Conservation (phyloP, 805 yeast species). For the Nakazawaea siamensis region DNA sequence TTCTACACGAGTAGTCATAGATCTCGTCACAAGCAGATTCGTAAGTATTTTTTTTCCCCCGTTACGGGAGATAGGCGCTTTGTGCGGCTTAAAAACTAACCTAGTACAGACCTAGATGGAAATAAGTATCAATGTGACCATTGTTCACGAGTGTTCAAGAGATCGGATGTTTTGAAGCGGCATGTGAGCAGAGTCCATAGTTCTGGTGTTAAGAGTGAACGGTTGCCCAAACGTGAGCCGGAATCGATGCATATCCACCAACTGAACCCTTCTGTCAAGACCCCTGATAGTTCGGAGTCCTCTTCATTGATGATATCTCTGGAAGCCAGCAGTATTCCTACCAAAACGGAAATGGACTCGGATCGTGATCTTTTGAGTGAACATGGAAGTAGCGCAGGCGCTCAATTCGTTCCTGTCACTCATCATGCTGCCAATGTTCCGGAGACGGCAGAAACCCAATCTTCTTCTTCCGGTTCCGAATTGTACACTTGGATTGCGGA, state of each 20-base stretch:
- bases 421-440: not conserved
- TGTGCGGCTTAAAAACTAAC: no score
- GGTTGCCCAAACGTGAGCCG: no score
- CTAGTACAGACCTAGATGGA: no score
- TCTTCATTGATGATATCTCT: conserved; percentile 1
- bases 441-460: not conserved
- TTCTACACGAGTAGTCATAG: no score
- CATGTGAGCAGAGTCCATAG: conserved; percentile 7
- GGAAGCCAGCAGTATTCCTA: not conserved
- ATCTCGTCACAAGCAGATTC: no score
- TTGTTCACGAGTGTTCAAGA: conserved; percentile 6
- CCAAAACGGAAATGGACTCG: no score
- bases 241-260: not conserved
- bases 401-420: no score
- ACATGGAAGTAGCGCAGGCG: no score
- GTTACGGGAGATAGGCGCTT: no score
- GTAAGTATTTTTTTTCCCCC: no score
- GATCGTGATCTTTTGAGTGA: no score
- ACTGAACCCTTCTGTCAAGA: not conserved
- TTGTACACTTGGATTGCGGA: conserved; percentile 7
- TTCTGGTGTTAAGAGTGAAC: no score
- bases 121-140: conserved; percentile 8
- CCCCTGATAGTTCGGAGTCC: not conserved
- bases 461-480: conserved; percentile 3
- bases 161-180: conserved; percentile 10